Conservation (phyloP, 2,329 filamentous ascomycete species). For the Hypoxylon sp. region DNA sequence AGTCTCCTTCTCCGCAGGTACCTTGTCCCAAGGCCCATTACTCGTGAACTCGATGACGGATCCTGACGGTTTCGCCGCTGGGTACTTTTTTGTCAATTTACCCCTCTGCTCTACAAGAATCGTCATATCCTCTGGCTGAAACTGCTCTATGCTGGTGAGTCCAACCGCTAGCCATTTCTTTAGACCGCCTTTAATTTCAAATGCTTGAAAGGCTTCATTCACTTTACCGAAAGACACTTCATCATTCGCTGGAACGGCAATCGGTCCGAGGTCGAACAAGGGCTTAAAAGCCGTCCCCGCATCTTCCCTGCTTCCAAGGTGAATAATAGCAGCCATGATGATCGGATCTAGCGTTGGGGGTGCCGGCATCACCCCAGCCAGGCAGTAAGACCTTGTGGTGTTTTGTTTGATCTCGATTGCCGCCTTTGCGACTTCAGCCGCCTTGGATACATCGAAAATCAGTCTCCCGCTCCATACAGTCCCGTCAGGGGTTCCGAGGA, state of each 20-base stretch:
- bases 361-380: slow-evolving; percentile 13
- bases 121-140: slow-evolving; percentile 17
- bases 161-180: slow-evolving; percentile 19
- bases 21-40: slow-evolving; percentile 11
- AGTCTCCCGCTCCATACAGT: slow-evolving; percentile 21
- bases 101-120: slow-evolving; percentile 12
- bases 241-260: background rate
- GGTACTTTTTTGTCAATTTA: slow-evolving; percentile 10
- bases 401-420: slow-evolving; percentile 15
- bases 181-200: slow-evolving; percentile 15
- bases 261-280: slow-evolving; percentile 11
- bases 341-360: slow-evolving; percentile 15
- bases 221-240: slow-evolving; percentile 10
- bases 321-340: slow-evolving; percentile 13
- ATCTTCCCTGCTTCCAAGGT: slow-evolving; percentile 15
- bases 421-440: background rate
- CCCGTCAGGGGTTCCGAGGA: background rate
- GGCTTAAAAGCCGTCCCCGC: slow-evolving; percentile 19
- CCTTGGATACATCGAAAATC: slow-evolving; percentile 17
- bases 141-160: slow-evolving; percentile 13
- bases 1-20: slow-evolving; percentile 8
- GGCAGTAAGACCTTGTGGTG: slow-evolving; percentile 16
- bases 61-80: slow-evolving; percentile 2
- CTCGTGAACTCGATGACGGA: slow-evolving; percentile 14
- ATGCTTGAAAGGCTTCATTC: slow-evolving; percentile 11